Conservation (phyloP, 176 grass and related monocot species). For the bread wheat (Triticum aestivum) region IWGSC_CS_RefSeq_v2.1 NC_057802.1:610545062-610545561, state of each 20-base stretch:
- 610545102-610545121: background rate
- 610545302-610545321: background rate
- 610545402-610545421: background rate
- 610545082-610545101: background rate
- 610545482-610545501: background rate
- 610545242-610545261: no score
- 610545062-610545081: background rate
- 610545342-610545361: background rate
- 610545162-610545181: background rate
- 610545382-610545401: background rate
- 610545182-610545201: background rate
- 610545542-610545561: background rate
- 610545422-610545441: background rate
- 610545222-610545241: no score
- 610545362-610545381: background rate
- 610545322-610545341: background rate
- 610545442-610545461: background rate
- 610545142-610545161: background rate
- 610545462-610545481: background rate
- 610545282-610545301: no score
- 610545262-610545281: no score
- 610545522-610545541: background rate
- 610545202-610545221: background rate
- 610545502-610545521: background rate
- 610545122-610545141: background rate